Evolutionary conservation across 78 protist species (phyloP).

Genomic region (Pigoraptor vietnamica): DNA sequence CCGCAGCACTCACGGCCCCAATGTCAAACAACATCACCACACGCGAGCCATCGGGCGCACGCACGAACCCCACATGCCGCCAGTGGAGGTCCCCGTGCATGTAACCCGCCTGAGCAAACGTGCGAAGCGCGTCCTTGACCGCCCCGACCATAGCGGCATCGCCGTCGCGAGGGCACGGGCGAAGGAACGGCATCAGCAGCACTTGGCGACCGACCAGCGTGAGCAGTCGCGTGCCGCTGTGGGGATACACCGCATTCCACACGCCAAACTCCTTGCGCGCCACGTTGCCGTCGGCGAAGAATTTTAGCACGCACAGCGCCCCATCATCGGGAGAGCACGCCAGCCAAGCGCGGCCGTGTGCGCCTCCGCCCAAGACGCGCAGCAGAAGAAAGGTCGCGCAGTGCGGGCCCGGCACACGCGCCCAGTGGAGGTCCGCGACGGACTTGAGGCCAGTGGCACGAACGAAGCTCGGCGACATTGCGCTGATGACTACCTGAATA

Average conservation of each 20-base stretch:
- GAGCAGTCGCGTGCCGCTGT: neutral
- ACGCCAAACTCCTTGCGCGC: neutral
- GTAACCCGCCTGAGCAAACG: neutral
- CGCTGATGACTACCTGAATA: neutral
- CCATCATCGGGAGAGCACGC: neutral
- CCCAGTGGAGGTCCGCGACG: neutral
- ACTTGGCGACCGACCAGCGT: neutral
- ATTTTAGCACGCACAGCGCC: neutral
- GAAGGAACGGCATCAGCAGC: neutral
- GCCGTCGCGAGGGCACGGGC: neutral
- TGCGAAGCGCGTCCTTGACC: neutral
- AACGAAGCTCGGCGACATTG: neutral
- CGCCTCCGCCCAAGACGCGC: neutral
- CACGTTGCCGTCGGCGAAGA: neutral
- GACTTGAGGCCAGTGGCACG: neutral
- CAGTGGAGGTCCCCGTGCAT: neutral
- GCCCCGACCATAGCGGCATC: neutral
- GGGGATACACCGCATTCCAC: neutral
- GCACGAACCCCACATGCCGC: neutral
- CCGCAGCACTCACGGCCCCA: no score
- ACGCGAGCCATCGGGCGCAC: no score
- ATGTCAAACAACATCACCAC: no score
- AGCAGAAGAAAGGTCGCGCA: neutral
- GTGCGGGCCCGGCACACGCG: neutral
- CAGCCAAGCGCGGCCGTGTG: neutral